A percentile compares a stretch with the other conserved stretches of the same genome.
phyloP scores from a whole-genome alignment of 768 basidiomycete species.

The Lactifluus piperatus region DNA sequence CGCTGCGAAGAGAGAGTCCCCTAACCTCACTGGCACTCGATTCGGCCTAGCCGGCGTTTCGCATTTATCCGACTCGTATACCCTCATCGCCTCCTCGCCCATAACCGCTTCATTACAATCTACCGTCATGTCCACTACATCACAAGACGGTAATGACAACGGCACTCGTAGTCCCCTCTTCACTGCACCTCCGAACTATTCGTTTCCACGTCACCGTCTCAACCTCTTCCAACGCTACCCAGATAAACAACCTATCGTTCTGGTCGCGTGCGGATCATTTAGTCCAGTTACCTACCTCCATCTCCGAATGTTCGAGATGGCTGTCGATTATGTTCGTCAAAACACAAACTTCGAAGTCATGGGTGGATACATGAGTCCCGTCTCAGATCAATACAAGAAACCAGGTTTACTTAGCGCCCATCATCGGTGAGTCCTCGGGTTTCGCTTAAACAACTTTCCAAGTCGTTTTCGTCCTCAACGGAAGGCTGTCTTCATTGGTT shows the following conservation, averaged over 20 bases:
- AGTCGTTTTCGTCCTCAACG: neutral
- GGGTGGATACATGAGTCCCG: conserved; percentile 94
- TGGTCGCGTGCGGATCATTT: conserved; percentile 97
- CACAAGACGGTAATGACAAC: neutral
- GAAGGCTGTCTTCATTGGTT: neutral
- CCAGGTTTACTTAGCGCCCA: conserved; percentile 80
- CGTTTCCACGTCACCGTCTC: conserved; percentile 62
- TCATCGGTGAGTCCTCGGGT: conserved; percentile 61
- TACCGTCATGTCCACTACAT: conserved; percentile 3
- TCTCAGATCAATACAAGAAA: conserved; percentile 95
- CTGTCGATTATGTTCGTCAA: conserved; percentile 88
- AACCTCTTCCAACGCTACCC: conserved; percentile 47
- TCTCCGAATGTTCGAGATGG: conserved; percentile 99
- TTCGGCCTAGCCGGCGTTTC: neutral
- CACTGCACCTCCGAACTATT: conserved; percentile 56
- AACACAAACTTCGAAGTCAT: conserved; percentile 91
- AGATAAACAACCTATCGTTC: conserved; percentile 75
- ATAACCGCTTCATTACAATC: neutral
- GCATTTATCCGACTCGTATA: neutral
- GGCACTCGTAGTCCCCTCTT: conserved; percentile 29
- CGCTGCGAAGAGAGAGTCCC: no score
- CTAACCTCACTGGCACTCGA: no score
- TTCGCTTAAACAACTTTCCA: neutral
- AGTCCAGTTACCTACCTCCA: conserved; percentile 97
- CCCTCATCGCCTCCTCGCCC: no score